Evolutionary conservation across 768 basidiomycete species (phyloP).

Genomic region (Flagelloscypha sp.): DNA sequence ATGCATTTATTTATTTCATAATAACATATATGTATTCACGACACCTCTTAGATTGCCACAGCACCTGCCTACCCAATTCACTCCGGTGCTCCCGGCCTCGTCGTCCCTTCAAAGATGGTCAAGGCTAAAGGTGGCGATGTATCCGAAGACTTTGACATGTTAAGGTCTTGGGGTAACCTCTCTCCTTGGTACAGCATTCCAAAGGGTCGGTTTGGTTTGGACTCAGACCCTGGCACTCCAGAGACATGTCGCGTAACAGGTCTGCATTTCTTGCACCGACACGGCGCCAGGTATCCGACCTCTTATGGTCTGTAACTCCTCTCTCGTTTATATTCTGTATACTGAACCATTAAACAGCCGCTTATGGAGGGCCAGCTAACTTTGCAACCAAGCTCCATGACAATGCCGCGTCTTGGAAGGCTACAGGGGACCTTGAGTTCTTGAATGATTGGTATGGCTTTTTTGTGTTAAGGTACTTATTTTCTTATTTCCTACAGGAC

Average conservation of each 20-base stretch:
- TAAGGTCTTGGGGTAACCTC: conserved; percentile 77
- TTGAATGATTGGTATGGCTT: conserved; percentile 79
- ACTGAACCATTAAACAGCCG: conserved; percentile 25
- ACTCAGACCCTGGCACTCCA: conserved; percentile 64
- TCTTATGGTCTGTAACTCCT: conserved; percentile 24
- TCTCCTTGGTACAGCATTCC: conserved; percentile 80
- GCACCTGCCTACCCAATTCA: conserved; percentile 76
- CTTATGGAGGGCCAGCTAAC: conserved; percentile 55
- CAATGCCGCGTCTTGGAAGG: conserved; percentile 51
- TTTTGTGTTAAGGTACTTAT: conserved; percentile 9
- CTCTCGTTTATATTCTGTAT: conserved; percentile 1
- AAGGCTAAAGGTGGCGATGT: conserved; percentile 15
- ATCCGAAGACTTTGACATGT: conserved; percentile 48
- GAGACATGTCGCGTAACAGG: conserved; percentile 64
- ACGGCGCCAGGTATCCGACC: conserved; percentile 66
- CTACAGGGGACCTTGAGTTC: conserved; percentile 59
- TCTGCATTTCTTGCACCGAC: conserved; percentile 72
- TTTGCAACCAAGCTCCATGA: conserved; percentile 50
- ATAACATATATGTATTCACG: no score
- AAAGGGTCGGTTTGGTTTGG: conserved; percentile 57
- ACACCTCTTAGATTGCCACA: no score
- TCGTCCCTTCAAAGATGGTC: conserved; percentile 36
- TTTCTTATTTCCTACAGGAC: conserved; percentile 40
- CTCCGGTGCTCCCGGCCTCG: conserved; percentile 56
- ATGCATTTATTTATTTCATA: no score